These are phyloP conservation scores for Naganishia liquefaciens DNA, from an alignment of 1,284 basidiomycete genomes.

Conservation along the genomic window DNA sequence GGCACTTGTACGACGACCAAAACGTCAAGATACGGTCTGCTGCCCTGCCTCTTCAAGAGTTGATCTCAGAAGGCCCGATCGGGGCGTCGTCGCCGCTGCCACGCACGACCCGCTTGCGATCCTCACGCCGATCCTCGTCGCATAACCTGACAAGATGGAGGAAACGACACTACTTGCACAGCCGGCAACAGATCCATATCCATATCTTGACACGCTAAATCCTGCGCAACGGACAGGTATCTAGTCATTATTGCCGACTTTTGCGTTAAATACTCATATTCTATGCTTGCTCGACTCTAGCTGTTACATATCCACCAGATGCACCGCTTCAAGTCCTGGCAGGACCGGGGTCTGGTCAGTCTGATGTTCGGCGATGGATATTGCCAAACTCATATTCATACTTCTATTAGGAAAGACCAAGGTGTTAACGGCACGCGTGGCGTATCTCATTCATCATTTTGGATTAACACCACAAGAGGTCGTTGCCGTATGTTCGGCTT, in stretches of 20 bases:
- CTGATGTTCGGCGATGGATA: slow-evolving; percentile 54
- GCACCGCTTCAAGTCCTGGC: slow-evolving; percentile 77
- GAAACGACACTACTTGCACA: too few relatives aligned
- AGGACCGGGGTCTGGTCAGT: slow-evolving; percentile 76
- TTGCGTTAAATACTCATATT: neutral
- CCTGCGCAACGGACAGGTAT: slow-evolving; percentile 29
- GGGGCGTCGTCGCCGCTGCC: too few relatives aligned
- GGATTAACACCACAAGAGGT: slow-evolving; percentile 63
- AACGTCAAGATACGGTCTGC: too few relatives aligned
- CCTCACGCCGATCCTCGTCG: too few relatives aligned
- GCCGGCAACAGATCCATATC: neutral
- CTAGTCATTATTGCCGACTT: neutral
- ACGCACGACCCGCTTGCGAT: too few relatives aligned
- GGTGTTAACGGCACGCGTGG: slow-evolving; percentile 78
- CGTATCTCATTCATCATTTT: slow-evolving; percentile 68
- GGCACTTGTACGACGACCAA: too few relatives aligned
- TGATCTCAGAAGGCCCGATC: too few relatives aligned
- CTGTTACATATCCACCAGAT: slow-evolving; percentile 65
- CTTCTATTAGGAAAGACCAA: slow-evolving; percentile 55
- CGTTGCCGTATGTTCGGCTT: slow-evolving; percentile 59
- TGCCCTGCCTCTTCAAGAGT: too few relatives aligned
- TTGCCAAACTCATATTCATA: neutral
- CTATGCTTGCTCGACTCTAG: slow-evolving; percentile 51
- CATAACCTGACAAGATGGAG: too few relatives aligned
- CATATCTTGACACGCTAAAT: slow-evolving; percentile 30